Evolutionary conservation across 2,329 filamentous ascomycete species (phyloP), one percentile per base, ranked within the genome.

Genomic region (Paecilomyces niveus): DNA sequence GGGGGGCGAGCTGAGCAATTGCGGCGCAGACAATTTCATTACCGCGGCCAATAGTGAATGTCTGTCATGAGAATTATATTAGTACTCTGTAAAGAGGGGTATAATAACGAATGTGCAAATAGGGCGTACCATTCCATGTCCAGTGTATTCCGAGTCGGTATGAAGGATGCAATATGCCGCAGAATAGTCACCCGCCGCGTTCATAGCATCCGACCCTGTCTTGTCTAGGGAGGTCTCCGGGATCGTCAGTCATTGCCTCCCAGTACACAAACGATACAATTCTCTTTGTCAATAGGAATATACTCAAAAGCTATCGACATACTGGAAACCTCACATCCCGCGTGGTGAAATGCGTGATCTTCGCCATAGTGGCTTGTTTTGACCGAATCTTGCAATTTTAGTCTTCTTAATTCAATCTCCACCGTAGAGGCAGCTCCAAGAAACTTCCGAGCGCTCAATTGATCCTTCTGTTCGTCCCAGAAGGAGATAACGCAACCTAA

Each of bases 171-270:
- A 96, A 80, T 96, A 97, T n/a, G 92, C 92, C 11, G 92, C 83
- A 1, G 91, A 96, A 78, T 96, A 96, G 76, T 96, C 91, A 61
- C 91, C 89, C 2, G 92, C 91, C 2, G 90, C 89, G 71, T 97
- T 96, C 92, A 96, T 97, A 69, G 91, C 92, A 83, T 97, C 92
- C 8, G 90, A 95, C 68, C 92, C 92, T n/a, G 91, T 96, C 79
- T 93, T 94, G 77, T 96, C 91, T 61, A 97, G 85, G 49, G 92
- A 96, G n/a, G 92, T 97, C 74, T 84, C 49, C 22, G 6, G 8
- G 8, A 55, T 54, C 55, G 55, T 58, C 32, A 62, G 24, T 53
- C 26, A 57, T 51, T 11, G 24, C 32, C 55, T n/a, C 29, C n/a
- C 13, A 49, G 32, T 32, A 32, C 31, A 56, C 61, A 58, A 18